Evolutionary conservation across 495 filamentous ascomycete genomes (phyloP).

Genomic region (Aspergillus carlsbadensis): DNA sequence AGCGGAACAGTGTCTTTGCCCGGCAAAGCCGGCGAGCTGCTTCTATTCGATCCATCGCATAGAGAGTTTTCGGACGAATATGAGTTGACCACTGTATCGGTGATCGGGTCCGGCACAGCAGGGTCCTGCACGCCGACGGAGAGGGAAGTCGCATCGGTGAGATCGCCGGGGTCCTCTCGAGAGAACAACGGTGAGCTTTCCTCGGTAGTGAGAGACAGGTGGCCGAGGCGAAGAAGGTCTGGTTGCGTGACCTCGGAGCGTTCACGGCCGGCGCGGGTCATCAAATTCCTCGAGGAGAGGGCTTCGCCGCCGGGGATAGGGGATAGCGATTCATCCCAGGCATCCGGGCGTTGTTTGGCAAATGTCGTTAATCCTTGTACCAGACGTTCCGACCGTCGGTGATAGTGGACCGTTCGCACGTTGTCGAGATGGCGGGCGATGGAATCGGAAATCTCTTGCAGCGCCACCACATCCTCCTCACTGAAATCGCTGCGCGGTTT

Average conservation of each 20-base stretch:
- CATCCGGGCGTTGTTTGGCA: constrained; percentile 27
- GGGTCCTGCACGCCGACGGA: background rate
- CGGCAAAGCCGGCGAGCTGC: background rate
- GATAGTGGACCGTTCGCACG: constrained; percentile 26
- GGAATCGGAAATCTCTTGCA: constrained; percentile 35
- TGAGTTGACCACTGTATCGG: background rate
- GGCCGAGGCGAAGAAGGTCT: background rate
- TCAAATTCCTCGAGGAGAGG: background rate
- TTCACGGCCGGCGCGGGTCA: background rate
- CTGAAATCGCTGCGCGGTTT: constrained; percentile 39
- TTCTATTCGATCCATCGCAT: background rate
- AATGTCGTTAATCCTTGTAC: constrained; percentile 32
- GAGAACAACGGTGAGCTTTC: background rate
- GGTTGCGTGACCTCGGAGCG: background rate
- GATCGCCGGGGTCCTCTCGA: background rate
- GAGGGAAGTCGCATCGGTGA: background rate
- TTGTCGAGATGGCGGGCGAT: constrained; percentile 33
- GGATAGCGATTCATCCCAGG: background rate
- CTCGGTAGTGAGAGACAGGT: background rate
- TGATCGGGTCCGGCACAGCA: background rate
- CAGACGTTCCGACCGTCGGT: constrained; percentile 27
- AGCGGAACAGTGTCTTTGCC: background rate
- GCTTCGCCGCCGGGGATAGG: background rate
- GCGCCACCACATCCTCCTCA: constrained; percentile 23
- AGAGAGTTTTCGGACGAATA: background rate